A percentile compares a stretch with the other conserved stretches of the same genome.
Conservation (phyloP, 1,139 yeast genomes). For the Zygoascus meyerae region DNA sequence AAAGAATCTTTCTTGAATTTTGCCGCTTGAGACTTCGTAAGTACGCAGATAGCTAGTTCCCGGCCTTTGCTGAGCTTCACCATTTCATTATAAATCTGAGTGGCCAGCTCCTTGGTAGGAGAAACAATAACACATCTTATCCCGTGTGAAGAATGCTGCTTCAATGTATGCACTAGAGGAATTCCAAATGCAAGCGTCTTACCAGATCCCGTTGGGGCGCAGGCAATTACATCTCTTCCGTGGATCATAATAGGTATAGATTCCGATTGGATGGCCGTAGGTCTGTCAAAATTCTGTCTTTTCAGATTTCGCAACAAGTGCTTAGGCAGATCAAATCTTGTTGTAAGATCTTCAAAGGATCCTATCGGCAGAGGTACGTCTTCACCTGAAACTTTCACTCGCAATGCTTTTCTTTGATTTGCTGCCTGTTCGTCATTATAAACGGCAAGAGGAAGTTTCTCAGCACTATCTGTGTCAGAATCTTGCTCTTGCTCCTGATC, state of each 20-base stretch:
- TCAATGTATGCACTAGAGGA: conserved; percentile 60
- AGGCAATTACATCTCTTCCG: conserved; percentile 68
- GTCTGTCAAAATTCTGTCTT: conserved; percentile 67
- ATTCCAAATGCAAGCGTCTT: conserved; percentile 82
- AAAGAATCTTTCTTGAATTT: conserved; percentile 52
- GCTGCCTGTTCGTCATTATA: conserved; percentile 52
- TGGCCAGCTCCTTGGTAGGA: conserved; percentile 89
- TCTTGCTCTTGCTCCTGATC: conserved; percentile 13
- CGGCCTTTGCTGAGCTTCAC: conserved; percentile 46
- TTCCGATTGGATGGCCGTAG: conserved; percentile 90
- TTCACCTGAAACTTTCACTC: conserved; percentile 64
- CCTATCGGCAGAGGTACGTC: conserved; percentile 86
- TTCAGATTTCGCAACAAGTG: conserved; percentile 60
- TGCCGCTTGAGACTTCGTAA: conserved; percentile 71
- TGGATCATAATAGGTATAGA: conserved; percentile 65
- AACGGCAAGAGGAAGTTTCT: conserved; percentile 42
- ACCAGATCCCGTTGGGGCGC: conserved; percentile 96
- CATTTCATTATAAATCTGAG: conserved; percentile 73
- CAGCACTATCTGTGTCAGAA: conserved; percentile 26
- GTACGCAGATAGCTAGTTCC: conserved; percentile 56
- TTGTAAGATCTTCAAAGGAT: conserved; percentile 71
- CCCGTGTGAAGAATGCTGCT: conserved; percentile 35
- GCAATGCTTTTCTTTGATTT: conserved; percentile 48
- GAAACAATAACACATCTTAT: conserved; percentile 75
- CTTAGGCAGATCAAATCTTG: conserved; percentile 61